Evolutionary conservation across 805 yeast species (phyloP), one percentile per base, ranked within the genome.

Genomic region (Spathaspora gorwiae): DNA sequence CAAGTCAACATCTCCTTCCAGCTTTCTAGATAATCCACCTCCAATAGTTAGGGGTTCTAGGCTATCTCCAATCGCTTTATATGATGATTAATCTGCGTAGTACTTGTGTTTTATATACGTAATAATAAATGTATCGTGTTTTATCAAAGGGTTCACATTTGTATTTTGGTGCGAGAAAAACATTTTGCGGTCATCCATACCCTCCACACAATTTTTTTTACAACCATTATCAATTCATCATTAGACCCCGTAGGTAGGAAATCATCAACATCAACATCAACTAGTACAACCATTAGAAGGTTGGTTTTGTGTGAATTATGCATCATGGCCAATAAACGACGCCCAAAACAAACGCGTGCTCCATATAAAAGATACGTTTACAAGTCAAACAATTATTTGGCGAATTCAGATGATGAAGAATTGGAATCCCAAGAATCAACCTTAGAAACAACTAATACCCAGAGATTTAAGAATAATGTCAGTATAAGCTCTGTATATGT

Each of bases 311-410:
- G n/a, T n/a, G n/a, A n/a, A 19, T 19, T 19, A 29, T 37, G 46
- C 67, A 62, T 54, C 43, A 90, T 90, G 83, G 97, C 90, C 31
- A 90, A 90, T 66, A 90, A 89, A 64, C 68, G 90, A 57, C 77
- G 97, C 61, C 90, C 96, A 9, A 85, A 84, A 72, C 85, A 90
- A 73, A 72, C 77, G 39, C 81, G 83, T 50, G 89, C 90, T 45
- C 90, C 90, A 6, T 90, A 87, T 66, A 76, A 81, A 63, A 78
- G 83, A 62, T 88, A 87, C 61, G 89, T 78, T 39, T 81, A 80
- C 54, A 74, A 78, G 30, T 70, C 73, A 26, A 62, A 55, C 51
- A 56, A 61, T 6, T 59, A 53, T 31, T 55, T 47, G 19, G 53
- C 54, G 36, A 51, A 55, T 40, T 56, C 62, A 40, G 62, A 57